Conservation (phyloP, 1,139 yeast genomes). For the Pneumocystis wakefieldiae region DNA sequence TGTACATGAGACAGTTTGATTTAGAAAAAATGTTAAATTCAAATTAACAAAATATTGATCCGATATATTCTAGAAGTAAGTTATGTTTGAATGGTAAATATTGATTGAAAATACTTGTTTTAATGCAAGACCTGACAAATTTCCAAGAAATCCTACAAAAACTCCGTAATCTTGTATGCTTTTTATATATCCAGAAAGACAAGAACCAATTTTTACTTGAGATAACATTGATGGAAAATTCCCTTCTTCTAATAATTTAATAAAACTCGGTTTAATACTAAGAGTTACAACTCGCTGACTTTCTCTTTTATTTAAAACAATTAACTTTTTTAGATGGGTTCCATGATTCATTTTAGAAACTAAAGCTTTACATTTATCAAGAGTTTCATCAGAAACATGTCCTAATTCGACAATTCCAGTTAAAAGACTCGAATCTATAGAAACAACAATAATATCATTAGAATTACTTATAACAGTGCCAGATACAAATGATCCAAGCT, state of each 20-base stretch:
- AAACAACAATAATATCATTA: constrained; percentile 49
- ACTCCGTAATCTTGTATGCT: constrained; percentile 62
- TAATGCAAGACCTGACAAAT: constrained; percentile 67
- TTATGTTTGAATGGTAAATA: constrained; percentile 25
- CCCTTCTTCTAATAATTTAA: constrained; percentile 44
- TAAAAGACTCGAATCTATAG: constrained; percentile 23
- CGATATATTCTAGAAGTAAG: constrained; percentile 43
- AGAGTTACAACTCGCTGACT: constrained; percentile 46
- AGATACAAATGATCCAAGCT: constrained; percentile 49
- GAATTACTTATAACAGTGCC: constrained; percentile 60
- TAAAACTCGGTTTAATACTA: constrained; percentile 50
- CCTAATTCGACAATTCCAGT: constrained; percentile 63
- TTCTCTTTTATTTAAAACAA: constrained; percentile 53
- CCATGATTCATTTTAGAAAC: constrained; percentile 49
- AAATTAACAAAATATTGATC: constrained; percentile 28
- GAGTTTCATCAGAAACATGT: constrained; percentile 59
- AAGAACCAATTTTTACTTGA: constrained; percentile 41
- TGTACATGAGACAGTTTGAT: constrained; percentile 19
- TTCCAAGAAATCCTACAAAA: constrained; percentile 69
- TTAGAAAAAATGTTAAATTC: constrained; percentile 9
- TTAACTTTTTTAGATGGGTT: constrained; percentile 40
- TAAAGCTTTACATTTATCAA: constrained; percentile 51
- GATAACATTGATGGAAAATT: constrained; percentile 43
- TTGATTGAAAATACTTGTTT: constrained; percentile 25
- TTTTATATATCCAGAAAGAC: constrained; percentile 57